These are phyloP conservation scores for Lagenidium giganteum DNA, from an alignment of 352 stramenopile genomes.

Conservation along the genomic window DNA sequence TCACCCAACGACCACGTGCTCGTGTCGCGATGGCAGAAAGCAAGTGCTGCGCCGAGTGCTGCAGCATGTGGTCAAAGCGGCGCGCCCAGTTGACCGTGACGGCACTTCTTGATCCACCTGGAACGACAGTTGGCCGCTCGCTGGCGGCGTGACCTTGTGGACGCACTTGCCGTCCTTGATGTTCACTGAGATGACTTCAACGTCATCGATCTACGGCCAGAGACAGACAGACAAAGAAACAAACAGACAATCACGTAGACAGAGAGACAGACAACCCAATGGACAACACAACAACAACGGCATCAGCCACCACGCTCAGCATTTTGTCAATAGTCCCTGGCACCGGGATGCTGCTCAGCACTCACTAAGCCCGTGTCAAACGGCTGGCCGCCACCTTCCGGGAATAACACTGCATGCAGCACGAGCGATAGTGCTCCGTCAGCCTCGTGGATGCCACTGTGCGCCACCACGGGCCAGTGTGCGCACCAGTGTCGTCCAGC, in stretches of 20 bases:
- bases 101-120: slow-evolving; percentile 40
- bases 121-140: slow-evolving; percentile 22
- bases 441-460: slow-evolving; percentile 14
- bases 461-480: slow-evolving; percentile 4
- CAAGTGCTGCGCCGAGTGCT: slow-evolving; percentile 88
- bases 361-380: slow-evolving; percentile 77
- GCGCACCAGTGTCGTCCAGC: slow-evolving; percentile 50
- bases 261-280: background rate
- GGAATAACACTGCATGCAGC: slow-evolving; percentile 61
- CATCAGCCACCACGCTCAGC: background rate
- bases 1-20: slow-evolving; percentile 75
- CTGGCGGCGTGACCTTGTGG: slow-evolving; percentile 32
- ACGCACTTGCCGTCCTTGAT: slow-evolving; percentile 63
- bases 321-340: background rate
- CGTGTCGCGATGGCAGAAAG: slow-evolving; percentile 81
- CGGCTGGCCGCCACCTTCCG: slow-evolving; percentile 84
- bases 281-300: no score
- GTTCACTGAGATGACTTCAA: slow-evolving; percentile 52
- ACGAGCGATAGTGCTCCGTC: slow-evolving; percentile 1
- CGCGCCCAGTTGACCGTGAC: slow-evolving; percentile 68
- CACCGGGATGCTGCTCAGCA: background rate
- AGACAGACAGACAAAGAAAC: no score
- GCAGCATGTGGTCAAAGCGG: slow-evolving; percentile 86
- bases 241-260: background rate
- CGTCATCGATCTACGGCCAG: slow-evolving; percentile 33